These are phyloP conservation scores for Hortiboletus flavorubellus DNA, from an alignment of 768 basidiomycete genomes.

Conservation along the genomic window DNA sequence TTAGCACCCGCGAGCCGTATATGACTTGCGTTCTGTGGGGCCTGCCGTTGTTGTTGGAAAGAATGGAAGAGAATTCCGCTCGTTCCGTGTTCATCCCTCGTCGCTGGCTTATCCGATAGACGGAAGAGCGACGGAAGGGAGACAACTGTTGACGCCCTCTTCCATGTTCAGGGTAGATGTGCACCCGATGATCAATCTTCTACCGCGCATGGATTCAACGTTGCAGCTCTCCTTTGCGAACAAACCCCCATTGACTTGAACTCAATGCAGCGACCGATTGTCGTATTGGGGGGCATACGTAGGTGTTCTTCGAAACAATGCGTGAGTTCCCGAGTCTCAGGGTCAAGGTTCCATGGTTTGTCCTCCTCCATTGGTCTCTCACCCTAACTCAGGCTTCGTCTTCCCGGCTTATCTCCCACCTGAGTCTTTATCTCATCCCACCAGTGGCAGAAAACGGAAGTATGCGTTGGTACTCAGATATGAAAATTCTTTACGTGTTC, in stretches of 20 bases:
- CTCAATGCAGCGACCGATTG: background rate
- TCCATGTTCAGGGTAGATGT: slow-evolving; percentile 5
- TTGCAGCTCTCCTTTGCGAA: slow-evolving; percentile 17
- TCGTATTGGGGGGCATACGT: background rate
- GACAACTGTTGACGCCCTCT: background rate
- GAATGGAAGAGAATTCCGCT: slow-evolving; percentile 19
- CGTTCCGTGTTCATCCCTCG: slow-evolving; percentile 5
- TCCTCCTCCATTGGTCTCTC: slow-evolving; percentile 7
- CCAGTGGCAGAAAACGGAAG: slow-evolving; percentile 4
- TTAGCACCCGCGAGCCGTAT: background rate
- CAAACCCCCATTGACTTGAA: slow-evolving; percentile 3
- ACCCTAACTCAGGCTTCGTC: slow-evolving; percentile 1
- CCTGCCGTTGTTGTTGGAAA: slow-evolving; percentile 1
- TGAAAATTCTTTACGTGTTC: slow-evolving; percentile 14
- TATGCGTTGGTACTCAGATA: slow-evolving; percentile 7
- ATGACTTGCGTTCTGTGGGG: background rate
- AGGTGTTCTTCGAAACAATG: background rate
- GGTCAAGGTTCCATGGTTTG: slow-evolving; percentile 17
- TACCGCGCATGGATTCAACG: slow-evolving; percentile 21
- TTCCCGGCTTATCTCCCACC: slow-evolving; percentile 27
- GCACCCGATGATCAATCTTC: slow-evolving; percentile 28
- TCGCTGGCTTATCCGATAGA: slow-evolving; percentile 17
- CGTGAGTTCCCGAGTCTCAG: slow-evolving; percentile 6
- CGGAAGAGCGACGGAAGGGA: slow-evolving; percentile 3
- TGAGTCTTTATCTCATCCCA: slow-evolving; percentile 11